Evolutionary conservation across 805 yeast species (phyloP).

Genomic region (Lipomyces mesembrius): DNA sequence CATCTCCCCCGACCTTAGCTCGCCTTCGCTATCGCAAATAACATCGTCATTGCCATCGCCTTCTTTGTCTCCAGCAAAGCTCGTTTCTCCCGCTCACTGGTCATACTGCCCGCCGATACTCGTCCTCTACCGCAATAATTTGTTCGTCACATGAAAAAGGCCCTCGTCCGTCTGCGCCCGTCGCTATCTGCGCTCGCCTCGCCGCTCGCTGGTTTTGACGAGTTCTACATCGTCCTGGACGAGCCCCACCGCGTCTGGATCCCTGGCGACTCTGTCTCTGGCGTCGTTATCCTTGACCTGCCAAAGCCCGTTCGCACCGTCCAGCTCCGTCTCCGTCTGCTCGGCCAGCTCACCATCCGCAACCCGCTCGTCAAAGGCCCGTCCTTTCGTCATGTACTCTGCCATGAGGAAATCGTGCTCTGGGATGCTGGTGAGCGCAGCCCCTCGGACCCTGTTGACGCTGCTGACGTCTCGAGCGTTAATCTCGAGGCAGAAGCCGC

Average conservation of each 20-base stretch:
- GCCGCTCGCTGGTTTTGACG: slow-evolving; percentile 44
- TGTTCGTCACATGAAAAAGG: slow-evolving; percentile 29
- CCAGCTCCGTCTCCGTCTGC: slow-evolving; percentile 39
- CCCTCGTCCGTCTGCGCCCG: slow-evolving; percentile 36
- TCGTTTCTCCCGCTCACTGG: neutral
- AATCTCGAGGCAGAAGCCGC: neutral
- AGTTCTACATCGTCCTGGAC: slow-evolving; percentile 70
- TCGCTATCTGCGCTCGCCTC: slow-evolving; percentile 27
- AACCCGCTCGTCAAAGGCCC: slow-evolving; percentile 44
- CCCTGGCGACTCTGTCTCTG: slow-evolving; percentile 74
- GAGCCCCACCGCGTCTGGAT: slow-evolving; percentile 75
- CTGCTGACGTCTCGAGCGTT: neutral
- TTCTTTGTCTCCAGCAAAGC: neutral
- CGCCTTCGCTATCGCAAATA: neutral
- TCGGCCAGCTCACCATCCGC: slow-evolving; percentile 43
- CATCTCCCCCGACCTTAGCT: neutral
- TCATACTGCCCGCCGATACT: neutral
- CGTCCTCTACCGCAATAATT: too few species aligned
- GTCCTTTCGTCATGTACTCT: slow-evolving; percentile 40
- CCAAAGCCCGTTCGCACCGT: slow-evolving; percentile 40
- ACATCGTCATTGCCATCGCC: neutral
- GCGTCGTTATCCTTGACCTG: slow-evolving; percentile 44
- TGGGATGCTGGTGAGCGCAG: slow-evolving; percentile 34
- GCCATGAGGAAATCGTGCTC: slow-evolving; percentile 41
- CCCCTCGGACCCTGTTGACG: neutral